A percentile compares a stretch with the other conserved stretches of the same genome.
Evolutionary conservation across 495 filamentous ascomycete species (phyloP).

Genomic region (Oidiodendron maius): DNA sequence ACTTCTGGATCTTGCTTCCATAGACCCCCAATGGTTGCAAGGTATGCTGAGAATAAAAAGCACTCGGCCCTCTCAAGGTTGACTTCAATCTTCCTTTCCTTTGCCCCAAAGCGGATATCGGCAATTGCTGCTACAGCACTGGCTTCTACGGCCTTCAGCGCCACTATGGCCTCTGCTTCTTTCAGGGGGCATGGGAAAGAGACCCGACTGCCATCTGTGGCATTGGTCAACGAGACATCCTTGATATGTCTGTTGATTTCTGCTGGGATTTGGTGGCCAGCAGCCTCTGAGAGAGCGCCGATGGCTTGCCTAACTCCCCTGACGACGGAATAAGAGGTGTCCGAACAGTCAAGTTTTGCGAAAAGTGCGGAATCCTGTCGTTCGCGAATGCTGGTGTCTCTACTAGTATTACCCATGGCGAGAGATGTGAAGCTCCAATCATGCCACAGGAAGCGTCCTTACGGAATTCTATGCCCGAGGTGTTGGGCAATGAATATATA

Average conservation of each 20-base stretch:
- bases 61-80: conserved; percentile 58
- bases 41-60: conserved; percentile 67
- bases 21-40: conserved; percentile 65
- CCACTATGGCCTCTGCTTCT: conserved; percentile 61
- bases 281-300: conserved; percentile 1
- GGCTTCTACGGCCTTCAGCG: conserved; percentile 67
- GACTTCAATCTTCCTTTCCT: conserved; percentile 44
- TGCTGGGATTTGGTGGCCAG: conserved; percentile 23
- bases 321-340: conserved; percentile 14
- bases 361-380: no score
- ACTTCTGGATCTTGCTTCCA: conserved; percentile 56
- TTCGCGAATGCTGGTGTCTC: no score
- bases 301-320: conserved; percentile 14
- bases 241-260: conserved; percentile 22
- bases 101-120: conserved; percentile 40
- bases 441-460: no score
- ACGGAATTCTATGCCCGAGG: no score
- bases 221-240: conserved; percentile 22
- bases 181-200: conserved; percentile 63
- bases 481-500: no score
- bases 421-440: no score
- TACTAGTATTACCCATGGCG: no score
- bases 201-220: conserved; percentile 21
- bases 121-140: conserved; percentile 59
- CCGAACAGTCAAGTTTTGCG: no score